These are phyloP conservation scores for Sporobolomyces roseus DNA, from an alignment of 768 basidiomycete genomes.

Conservation along the genomic window DNA sequence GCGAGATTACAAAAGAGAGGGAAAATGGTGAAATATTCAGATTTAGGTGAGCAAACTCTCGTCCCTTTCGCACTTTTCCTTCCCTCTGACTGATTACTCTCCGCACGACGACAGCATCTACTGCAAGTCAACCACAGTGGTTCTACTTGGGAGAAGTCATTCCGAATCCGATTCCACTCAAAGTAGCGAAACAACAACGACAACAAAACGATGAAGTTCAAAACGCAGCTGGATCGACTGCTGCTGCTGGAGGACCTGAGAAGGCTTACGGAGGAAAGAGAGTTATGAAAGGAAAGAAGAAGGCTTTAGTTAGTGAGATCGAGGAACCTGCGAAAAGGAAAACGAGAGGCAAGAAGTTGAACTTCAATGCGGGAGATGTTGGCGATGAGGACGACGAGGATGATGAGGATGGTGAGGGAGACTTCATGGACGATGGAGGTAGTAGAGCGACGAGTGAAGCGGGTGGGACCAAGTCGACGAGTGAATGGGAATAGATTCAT, in stretches of 20 bases:
- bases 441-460: too few species aligned
- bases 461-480: too few species aligned
- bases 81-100: not conserved
- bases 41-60: conserved; percentile 45
- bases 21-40: conserved; percentile 49
- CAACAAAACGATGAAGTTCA: conserved; percentile 3
- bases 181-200: not conserved
- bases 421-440: conserved; percentile 3
- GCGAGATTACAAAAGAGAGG: conserved; percentile 48
- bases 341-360: conserved; percentile 24
- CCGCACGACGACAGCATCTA: conserved; percentile 1
- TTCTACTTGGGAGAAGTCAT: conserved; percentile 37
- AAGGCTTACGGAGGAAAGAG: not conserved
- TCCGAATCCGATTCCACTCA: not conserved
- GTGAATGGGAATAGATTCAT: too few species aligned
- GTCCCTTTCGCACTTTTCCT: not conserved
- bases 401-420: not conserved
- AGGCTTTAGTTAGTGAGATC: not conserved
- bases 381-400: conserved; percentile 17
- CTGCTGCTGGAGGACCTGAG: not conserved
- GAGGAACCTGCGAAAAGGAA: not conserved
- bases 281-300: conserved; percentile 6
- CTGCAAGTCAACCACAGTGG: conserved; percentile 15
- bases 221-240: not conserved
- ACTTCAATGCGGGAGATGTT: conserved; percentile 8